A percentile compares a stretch with the other conserved stretches of the same genome.
phyloP scores from a whole-genome alignment of 305 asterid genomes.

The Rubia peregrina region DNA sequence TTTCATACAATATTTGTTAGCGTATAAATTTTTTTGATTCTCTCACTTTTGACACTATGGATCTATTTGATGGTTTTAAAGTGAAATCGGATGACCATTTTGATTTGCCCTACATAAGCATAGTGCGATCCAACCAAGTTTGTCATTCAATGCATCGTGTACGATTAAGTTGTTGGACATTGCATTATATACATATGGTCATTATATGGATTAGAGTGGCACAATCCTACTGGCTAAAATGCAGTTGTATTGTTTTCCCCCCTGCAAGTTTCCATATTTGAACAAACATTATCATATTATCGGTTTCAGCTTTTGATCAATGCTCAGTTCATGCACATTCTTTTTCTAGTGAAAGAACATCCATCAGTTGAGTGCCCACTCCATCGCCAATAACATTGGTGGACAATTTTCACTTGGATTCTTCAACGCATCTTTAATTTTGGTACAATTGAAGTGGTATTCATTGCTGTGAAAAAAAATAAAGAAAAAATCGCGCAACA shows the following conservation, averaged over 20 bases:
- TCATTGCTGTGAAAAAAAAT: not conserved
- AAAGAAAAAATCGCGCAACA: too few species aligned
- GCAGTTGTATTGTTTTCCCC: not conserved
- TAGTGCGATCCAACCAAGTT: not conserved
- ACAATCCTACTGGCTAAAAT: not conserved
- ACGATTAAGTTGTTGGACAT: not conserved
- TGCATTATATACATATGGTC: too few species aligned
- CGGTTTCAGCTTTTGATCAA: not conserved
- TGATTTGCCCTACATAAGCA: too few species aligned
- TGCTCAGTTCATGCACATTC: not conserved
- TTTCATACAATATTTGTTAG: too few species aligned
- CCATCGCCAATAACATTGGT: not conserved
- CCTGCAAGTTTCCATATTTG: slow-evolving; percentile 7
- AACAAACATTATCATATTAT: slow-evolving; percentile 12
- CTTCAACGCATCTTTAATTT: too few species aligned
- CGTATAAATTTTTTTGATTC: too few species aligned
- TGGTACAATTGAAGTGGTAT: not conserved
- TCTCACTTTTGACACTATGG: too few species aligned
- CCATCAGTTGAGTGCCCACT: not conserved
- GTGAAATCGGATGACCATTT: too few species aligned
- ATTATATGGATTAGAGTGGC: too few species aligned
- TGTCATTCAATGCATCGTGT: not conserved
- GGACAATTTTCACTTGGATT: not conserved
- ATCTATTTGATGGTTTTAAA: not conserved
- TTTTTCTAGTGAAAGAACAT: not conserved